Conservation (phyloP, 192 early-diverging fungal genomes). For the Endogone sp. region DNA sequence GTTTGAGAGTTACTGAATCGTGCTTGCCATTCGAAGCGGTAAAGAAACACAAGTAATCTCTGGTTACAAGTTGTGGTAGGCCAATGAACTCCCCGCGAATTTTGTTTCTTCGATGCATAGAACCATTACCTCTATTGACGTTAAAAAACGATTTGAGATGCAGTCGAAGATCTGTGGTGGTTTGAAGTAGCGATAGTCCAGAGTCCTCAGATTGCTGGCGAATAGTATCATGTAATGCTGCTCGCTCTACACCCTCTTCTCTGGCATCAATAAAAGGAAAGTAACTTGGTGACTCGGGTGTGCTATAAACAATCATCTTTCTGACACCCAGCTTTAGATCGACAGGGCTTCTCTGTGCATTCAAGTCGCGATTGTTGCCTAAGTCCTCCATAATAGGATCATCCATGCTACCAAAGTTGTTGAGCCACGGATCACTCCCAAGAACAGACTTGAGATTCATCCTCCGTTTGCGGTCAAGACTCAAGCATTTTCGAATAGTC, state of each 20-base stretch:
- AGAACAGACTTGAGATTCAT: conserved; percentile 29
- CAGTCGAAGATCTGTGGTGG: neutral
- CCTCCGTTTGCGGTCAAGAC: conserved; percentile 35
- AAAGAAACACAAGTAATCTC: neutral
- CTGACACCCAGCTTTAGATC: neutral
- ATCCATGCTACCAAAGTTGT: conserved; percentile 18
- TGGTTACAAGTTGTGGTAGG: neutral
- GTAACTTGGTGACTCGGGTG: neutral
- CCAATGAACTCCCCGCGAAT: neutral
- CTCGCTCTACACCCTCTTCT: neutral
- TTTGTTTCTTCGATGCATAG: neutral
- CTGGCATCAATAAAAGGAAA: neutral
- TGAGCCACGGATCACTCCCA: conserved; percentile 46
- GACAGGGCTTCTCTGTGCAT: neutral
- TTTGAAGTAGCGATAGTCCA: neutral
- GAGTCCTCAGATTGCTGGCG: neutral
- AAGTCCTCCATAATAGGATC: neutral
- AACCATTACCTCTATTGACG: neutral
- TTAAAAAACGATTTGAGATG: neutral
- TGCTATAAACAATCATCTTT: neutral
- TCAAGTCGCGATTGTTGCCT: neutral
- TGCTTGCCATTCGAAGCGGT: neutral
- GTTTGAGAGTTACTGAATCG: neutral
- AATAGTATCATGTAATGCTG: neutral
- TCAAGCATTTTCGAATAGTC: conserved; percentile 41